Evolutionary conservation across 75 land plant genomes (phyloP).

Genomic region (Azolla pinnata): DNA sequence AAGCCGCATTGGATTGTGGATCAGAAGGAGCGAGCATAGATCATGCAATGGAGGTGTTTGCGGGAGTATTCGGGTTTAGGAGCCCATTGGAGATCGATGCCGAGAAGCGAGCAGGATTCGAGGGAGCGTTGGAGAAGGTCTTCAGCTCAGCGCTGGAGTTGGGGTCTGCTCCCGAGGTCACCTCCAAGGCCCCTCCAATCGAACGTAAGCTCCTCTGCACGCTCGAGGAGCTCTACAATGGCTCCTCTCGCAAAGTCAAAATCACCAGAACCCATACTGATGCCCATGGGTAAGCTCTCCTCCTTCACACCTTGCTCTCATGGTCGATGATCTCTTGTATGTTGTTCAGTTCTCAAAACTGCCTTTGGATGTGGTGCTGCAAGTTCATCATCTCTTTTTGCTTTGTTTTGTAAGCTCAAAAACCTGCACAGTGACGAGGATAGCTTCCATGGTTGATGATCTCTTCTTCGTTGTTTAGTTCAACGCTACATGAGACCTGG

Average conservation of each 20-base stretch:
- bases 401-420: no score
- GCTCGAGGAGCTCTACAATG: conserved; percentile 57
- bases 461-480: no score
- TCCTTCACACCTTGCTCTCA: no score
- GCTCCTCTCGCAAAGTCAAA: conserved; percentile 43
- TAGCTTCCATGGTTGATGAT: no score
- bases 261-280: conserved; percentile 34
- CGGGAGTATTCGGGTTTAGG: conserved; percentile 14
- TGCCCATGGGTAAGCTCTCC: conserved; percentile 40
- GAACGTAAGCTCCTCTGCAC: conserved; percentile 48
- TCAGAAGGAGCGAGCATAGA: conserved; percentile 26
- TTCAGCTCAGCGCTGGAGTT: conserved; percentile 3
- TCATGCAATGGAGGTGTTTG: conserved; percentile 24
- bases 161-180: neutral
- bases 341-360: no score
- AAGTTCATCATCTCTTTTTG: no score
- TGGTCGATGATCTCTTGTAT: no score
- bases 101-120: neutral
- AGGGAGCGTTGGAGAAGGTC: conserved; percentile 7
- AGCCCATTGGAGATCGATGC: conserved; percentile 17
- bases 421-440: no score
- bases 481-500: no score
- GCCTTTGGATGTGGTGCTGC: no score
- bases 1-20: conserved; percentile 19
- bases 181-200: conserved; percentile 30